Base-by-base conservation (phyloP, 148 eudicot species). In the Heliamphora exappendiculata region DNA sequence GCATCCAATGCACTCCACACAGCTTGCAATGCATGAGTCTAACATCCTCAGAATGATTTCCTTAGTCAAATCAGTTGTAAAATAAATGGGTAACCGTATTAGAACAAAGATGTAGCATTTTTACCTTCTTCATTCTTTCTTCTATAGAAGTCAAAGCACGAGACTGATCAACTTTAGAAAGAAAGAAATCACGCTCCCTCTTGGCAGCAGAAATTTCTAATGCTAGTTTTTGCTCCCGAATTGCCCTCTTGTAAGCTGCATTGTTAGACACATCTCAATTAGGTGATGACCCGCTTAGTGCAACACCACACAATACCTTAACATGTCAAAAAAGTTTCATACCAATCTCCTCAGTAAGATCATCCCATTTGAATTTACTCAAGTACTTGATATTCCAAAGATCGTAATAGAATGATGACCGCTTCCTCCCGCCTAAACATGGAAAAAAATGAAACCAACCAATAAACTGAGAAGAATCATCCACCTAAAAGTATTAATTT, bases 311-410 rank as follows among this genome's bases (percentile, higher is more conserved):
- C 2, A 70, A 76, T 16, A 36, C 6, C 7, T n/a, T 75, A 17
- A 53, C 8, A 24, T 79, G 28, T 63, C 63, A 51, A 57, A 63
- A n/a, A 42, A 81, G 74, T 51, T 83, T 20, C 74, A 49, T 82
- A 94, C 97, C 89, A 75, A 80, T 87, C 82, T 94, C 98, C 77
- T 81, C 94, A 8, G 93, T 91, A 44, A 94, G 92, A 86, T 92
- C 87, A 82, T 92, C 95, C 98, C 98, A 92, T 77, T 92, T 92
- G 81, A 94, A 92, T 85, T 92, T 94, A 84, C 96, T 92, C 86
- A 94, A 85, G 82, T 94, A 94, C 79, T 94, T 94, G 79, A 94
- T 89, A 78, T 94, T 94, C 97, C 97, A 94, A 49, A 88, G 70
- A 75, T 94, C 96, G 80, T 87, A 92, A 82, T 86, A 92, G 78